Base-by-base conservation (phyloP, 345 rosid genomes). In the Draba incana region DNA sequence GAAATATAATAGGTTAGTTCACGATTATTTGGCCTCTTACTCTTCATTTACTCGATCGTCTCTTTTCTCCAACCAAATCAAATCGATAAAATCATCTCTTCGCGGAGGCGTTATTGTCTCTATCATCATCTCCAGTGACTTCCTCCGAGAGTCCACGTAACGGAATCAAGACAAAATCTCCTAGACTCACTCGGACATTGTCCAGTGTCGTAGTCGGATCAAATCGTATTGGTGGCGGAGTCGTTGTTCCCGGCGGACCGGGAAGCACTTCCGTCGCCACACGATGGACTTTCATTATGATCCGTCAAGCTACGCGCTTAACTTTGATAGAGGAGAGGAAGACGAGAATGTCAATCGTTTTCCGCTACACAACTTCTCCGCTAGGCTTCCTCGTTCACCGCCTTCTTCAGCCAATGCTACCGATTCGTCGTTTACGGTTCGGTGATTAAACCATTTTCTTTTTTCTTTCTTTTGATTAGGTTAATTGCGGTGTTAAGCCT, bases 331-430 rank as follows among this genome's bases (percentile, higher is more conserved):
- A 10, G 79, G 75, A 42, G 63, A 65, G 0, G 78, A 60, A 12
- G 79, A 64, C 8, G 71, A 62, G 0, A 74, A 64, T 55, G 23
- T 65, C 1, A 5, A 64, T 7, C 57, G 66, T 2, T 64, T 70
- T 16, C 75, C 67, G 8, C 31, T 70, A 3, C 56, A 62, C 3
- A 76, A 76, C 10, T 76, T 76, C 67, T 70, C 79, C 0, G 59
- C 79, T 3, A 70, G 79, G 62, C 39, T 76, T 5, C 79, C 79
- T 57, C 62, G n/a, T 70, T 76, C 79, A 6, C 79, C 79, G 6
- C 57, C 75, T 56, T 76, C 67, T n/a, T 64, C 71, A 2, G 54
- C 79, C 10, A 46, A 57, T 1, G 8, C 44, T 7, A 7, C 44
- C 4, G 62, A 16, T 3, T 50, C 67, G 4, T 58, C 68, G 0